Percentiles rank a stretch among this genome's conserved stretches.
phyloP scores from a whole-genome alignment of 148 eudicot genomes.

The Talinum fruticosum region DNA sequence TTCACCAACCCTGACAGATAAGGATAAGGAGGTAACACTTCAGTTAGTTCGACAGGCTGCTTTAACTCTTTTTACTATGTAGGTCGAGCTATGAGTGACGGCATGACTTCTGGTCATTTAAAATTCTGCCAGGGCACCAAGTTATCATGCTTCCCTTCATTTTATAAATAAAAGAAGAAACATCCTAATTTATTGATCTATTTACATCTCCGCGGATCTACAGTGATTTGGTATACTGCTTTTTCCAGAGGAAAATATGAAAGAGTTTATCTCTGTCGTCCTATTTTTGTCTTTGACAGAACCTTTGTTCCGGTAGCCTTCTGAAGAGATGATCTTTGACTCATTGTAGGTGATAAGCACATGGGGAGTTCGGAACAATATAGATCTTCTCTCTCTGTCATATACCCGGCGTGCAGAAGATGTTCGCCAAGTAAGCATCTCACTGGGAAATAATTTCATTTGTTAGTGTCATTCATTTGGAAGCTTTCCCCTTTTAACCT shows the following conservation, averaged over 20 bases:
- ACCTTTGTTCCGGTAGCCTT: background rate
- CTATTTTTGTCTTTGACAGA: background rate
- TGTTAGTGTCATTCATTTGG: background rate
- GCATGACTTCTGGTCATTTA: too few relatives aligned
- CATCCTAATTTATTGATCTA: too few relatives aligned
- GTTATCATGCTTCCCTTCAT: too few relatives aligned
- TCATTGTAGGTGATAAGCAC: constrained; percentile 65
- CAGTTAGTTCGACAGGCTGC: background rate
- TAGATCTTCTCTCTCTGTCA: constrained; percentile 80
- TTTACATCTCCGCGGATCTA: background rate
- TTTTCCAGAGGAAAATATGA: background rate
- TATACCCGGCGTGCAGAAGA: constrained; percentile 89
- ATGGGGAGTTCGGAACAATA: constrained; percentile 84
- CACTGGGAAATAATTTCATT: background rate
- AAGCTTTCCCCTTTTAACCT: background rate
- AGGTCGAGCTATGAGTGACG: too few relatives aligned
- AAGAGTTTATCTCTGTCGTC: background rate
- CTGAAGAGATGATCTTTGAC: constrained; percentile 11
- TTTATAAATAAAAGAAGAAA: too few relatives aligned
- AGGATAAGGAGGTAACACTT: constrained; percentile 68
- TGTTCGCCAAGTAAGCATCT: constrained; percentile 67
- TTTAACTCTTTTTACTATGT: too few relatives aligned
- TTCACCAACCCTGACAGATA: constrained; percentile 76
- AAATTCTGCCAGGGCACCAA: too few relatives aligned
- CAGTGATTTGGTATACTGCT: background rate